phyloP scores from a whole-genome alignment of 1,284 basidiomycete species.

The Heterobasidion parviporum region DNA sequence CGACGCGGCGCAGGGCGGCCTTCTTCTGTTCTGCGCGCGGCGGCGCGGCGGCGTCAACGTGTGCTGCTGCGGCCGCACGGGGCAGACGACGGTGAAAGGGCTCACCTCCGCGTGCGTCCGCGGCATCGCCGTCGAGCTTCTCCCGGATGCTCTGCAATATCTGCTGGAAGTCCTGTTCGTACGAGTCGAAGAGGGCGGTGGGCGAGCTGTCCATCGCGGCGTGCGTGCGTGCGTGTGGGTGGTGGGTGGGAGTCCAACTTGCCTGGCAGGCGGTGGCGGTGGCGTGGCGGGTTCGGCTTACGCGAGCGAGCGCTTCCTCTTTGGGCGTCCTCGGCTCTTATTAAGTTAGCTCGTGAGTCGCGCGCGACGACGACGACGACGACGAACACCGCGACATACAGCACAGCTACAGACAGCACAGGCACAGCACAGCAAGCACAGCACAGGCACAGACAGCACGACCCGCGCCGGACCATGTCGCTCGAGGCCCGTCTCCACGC shows the following conservation, averaged over 20 bases:
- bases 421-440: not conserved
- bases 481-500: constrained; percentile 53
- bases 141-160: constrained; percentile 59
- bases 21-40: constrained; percentile 68
- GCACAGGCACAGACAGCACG: not conserved
- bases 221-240: not conserved
- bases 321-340: no score
- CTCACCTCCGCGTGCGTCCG: constrained; percentile 51
- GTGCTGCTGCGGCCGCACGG: no score
- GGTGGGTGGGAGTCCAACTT: not conserved
- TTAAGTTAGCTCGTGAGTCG: no score
- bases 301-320: not conserved
- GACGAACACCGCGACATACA: no score
- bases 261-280: not conserved
- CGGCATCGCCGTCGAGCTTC: constrained; percentile 57
- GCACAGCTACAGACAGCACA: no score
- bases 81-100: not conserved
- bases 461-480: constrained; percentile 23
- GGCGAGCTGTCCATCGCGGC: constrained; percentile 67
- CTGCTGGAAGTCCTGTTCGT: constrained; percentile 75
- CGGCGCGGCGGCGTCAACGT: no score
- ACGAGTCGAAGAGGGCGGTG: constrained; percentile 73
- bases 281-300: not conserved
- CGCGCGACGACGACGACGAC: no score
- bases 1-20: constrained; percentile 75